phyloP scores from a whole-genome alignment of 1,139 yeast species.

The Arxiozyma heterogenica region DNA sequence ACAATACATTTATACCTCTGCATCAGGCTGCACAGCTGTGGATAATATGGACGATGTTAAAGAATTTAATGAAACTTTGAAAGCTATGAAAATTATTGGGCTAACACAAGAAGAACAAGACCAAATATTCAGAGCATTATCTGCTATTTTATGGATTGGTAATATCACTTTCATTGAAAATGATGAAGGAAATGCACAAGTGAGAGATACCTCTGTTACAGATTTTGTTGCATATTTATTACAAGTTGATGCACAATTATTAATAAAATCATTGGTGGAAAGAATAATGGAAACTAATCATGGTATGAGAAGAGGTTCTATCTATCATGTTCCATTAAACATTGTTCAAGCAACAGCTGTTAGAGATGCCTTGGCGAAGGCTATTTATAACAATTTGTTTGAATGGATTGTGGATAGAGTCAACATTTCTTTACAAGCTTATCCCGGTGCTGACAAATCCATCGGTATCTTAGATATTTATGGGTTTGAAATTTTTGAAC shows the following conservation, averaged over 20 bases:
- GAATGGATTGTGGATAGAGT: constrained; percentile 98
- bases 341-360: constrained; percentile 90
- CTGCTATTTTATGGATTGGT: constrained; percentile 91
- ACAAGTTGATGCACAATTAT: constrained; percentile 63
- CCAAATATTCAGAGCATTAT: constrained; percentile 73
- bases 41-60: constrained; percentile 75
- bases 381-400: constrained; percentile 81
- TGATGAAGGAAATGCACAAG: constrained; percentile 73
- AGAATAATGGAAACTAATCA: constrained; percentile 85
- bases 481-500: constrained; percentile 96
- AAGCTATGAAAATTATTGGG: constrained; percentile 86
- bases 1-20: constrained; percentile 79
- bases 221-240: constrained; percentile 87
- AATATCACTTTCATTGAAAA: constrained; percentile 80
- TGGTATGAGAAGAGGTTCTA: constrained; percentile 81
- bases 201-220: constrained; percentile 80
- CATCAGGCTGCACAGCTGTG: constrained; percentile 77
- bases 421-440: constrained; percentile 55
- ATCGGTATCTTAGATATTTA: constrained; percentile 96
- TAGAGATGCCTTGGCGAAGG: constrained; percentile 91
- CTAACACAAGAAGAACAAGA: constrained; percentile 77
- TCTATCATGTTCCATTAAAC: constrained; percentile 90
- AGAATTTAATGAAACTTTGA: constrained; percentile 72
- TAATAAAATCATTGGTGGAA: constrained; percentile 63
- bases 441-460: constrained; percentile 49